Conservation (phyloP, 345 rosid species). For the Salix exigua region DNA sequence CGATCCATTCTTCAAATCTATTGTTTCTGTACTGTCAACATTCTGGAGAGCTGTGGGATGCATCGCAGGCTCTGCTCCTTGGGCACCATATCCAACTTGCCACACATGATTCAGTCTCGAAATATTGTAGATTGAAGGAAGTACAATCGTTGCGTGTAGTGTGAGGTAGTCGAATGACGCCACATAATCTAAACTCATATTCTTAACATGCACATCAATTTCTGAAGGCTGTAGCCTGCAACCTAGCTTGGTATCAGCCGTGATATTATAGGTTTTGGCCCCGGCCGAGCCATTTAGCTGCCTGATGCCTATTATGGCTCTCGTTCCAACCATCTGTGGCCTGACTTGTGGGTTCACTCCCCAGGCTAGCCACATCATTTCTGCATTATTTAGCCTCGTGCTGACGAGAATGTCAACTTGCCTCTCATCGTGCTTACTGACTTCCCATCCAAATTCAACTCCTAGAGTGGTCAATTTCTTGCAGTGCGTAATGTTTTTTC, state of each 20-base stretch:
- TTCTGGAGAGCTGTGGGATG: conserved; percentile 36
- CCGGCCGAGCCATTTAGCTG: conserved; percentile 1
- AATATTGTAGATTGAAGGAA: conserved; percentile 31
- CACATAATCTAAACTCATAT: neutral
- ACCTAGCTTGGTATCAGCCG: conserved; percentile 24
- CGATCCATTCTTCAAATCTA: conserved; percentile 12
- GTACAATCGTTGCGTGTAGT: conserved; percentile 24
- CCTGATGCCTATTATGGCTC: conserved; percentile 44
- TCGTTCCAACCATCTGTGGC: conserved; percentile 52
- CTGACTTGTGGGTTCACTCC: conserved; percentile 41
- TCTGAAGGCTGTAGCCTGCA: conserved; percentile 37
- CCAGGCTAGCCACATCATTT: conserved; percentile 56
- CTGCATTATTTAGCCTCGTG: neutral
- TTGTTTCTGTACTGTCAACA: conserved; percentile 41
- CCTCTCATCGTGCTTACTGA: neutral
- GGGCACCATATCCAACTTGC: conserved; percentile 41
- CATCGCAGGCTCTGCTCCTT: conserved; percentile 24
- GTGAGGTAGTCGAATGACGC: neutral
- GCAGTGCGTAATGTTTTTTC: conserved; percentile 1
- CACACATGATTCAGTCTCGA: conserved; percentile 42
- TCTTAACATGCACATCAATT: conserved; percentile 4
- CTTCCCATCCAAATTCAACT: conserved; percentile 35
- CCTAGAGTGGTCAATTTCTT: conserved; percentile 31
- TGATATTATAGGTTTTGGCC: conserved; percentile 30
- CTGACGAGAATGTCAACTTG: conserved; percentile 33